Evolutionary conservation across 129 eudicot genomes (phyloP), one percentile per base, ranked within the genome.

Genomic region (Flaveria bidentis): DNA sequence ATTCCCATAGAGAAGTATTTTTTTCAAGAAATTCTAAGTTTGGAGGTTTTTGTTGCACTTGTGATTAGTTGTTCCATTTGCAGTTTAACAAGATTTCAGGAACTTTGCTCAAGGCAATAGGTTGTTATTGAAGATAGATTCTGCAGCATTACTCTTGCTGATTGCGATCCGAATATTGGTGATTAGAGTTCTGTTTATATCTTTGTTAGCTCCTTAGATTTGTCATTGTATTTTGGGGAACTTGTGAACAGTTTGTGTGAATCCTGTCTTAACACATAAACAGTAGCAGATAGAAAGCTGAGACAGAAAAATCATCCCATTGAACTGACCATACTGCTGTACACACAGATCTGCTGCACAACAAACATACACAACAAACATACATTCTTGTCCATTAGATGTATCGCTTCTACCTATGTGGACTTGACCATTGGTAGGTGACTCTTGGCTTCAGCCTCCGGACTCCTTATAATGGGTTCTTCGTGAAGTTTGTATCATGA

Each of bases 41-140:
- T 42, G 51, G 26, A 12, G 67, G 71, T 60, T 77, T 22, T 49
- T 23, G 51, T 56, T 23, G 39, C 66, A 56, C 25, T 41, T 20
- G 28, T 58, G 64, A 23, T 50, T 39, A 20, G 11, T 30, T 12
- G 41, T 36, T 67, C 36, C 52, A 60, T 61, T 74, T 84, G 87
- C 92, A 92, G 97, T 73, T 84, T 92, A 52, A 82, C 74, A 57
- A 84, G 83, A 82, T 85, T 89, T 82, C 81, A 87, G 77, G 92
- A 87, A 76, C 91, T 89, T 67, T 89, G 91, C 73, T 15, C 2
- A 18, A 82, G 77, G 76, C 53, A 65, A 69, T 67, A 77, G 52
- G 44, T 8, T 10, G 58, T 64, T 55, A 20, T 57, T 42, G 46
- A 33, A 78, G 66, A 63, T 41, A 0, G 25, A 28, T 50, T 12